Base-by-base conservation (phyloP, 2,329 filamentous ascomycete genomes). In the Diaporthe sp. region DNA sequence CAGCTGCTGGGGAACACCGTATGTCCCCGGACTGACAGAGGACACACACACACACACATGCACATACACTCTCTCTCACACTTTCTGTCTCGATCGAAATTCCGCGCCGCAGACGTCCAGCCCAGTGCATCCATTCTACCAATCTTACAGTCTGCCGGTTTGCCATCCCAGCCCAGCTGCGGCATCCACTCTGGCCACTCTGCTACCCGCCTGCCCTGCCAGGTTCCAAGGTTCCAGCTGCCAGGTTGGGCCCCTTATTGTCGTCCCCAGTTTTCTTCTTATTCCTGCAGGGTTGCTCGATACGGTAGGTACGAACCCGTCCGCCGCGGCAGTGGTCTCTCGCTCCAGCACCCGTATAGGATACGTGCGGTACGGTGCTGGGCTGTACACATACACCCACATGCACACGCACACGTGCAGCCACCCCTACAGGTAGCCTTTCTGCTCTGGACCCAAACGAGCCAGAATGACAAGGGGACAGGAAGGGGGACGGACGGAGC, bases 261-360 rank as follows among this genome's bases (percentile, higher is more conserved):
- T 53, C 65, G n/a, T 55, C 49, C 65, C 65, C 65, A 25, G 63
- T 67, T 39, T 68, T 70, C 25, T 47, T 53, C 49, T 68, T 39
- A 53, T 68, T 53, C 49, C 47, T 70, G 65, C 65, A 70, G 65
- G 65, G 65, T 70, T 55, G n/a, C 65, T 70, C 2, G 34, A 55
- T 70, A 70, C 49, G 65, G 47, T 68, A 55, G 65, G 65, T 70
- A 53, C 47, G 65, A 67, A 67, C 42, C 61, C 61, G 28, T 42
- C 61, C 61, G 42, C 61, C 61, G 42, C 25, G 42, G 47, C 65
- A 68, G 28, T 53, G 47, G 63, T 67, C 31, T 31, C 47, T 53
- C 37, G 9, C 25, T 4, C 28, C 20, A n/a, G 63, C 37, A n/a
- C 8, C 34, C 65, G 65, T 70, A 70, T 55, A 42, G 49, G 65